Percentiles rank a stretch among this genome's conserved stretches.
These are phyloP conservation scores for Papiliotrema fonsecae DNA, from an alignment of 1,284 basidiomycete genomes.

Conservation along the genomic window DNA sequence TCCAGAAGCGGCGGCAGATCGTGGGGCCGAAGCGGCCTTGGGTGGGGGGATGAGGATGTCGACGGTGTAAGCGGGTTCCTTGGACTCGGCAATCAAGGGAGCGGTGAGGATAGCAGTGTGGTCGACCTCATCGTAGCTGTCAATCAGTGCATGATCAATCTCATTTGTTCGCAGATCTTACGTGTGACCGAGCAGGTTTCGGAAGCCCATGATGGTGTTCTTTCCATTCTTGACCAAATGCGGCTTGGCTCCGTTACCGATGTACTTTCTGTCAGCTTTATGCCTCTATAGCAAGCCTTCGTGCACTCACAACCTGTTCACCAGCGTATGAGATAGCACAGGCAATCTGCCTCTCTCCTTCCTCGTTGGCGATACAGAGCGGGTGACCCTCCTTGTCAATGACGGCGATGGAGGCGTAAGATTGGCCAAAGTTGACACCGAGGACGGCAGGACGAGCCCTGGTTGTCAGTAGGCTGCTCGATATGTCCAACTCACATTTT, in stretches of 20 bases:
- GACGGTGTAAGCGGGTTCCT: constrained; percentile 81
- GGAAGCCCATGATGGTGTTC: constrained; percentile 92
- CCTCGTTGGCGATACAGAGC: constrained; percentile 95
- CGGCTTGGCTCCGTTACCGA: constrained; percentile 90
- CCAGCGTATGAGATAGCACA: constrained; percentile 89
- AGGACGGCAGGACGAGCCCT: constrained; percentile 52
- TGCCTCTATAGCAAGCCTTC: not conserved
- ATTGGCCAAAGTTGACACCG: constrained; percentile 96
- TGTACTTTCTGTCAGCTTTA: constrained; percentile 59
- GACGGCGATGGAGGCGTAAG: constrained; percentile 90
- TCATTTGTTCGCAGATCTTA: constrained; percentile 2
- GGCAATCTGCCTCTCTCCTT: constrained; percentile 96
- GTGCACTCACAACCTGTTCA: constrained; percentile 70
- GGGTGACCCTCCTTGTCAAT: constrained; percentile 90
- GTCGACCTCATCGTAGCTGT: constrained; percentile 46
- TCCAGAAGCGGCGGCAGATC: constrained; percentile 55
- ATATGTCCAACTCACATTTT: not conserved
- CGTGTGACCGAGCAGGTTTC: constrained; percentile 90
- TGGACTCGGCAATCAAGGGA: constrained; percentile 60
- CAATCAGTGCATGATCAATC: not conserved
- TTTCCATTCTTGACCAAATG: constrained; percentile 92
- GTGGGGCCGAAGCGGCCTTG: constrained; percentile 48
- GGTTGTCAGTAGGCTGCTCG: not conserved
- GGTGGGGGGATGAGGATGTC: constrained; percentile 72
- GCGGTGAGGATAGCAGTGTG: constrained; percentile 48